These are phyloP conservation scores for Cyclospora cayetanensis DNA, from an alignment of 169 alveolate species.

Conservation along the genomic window DNA sequence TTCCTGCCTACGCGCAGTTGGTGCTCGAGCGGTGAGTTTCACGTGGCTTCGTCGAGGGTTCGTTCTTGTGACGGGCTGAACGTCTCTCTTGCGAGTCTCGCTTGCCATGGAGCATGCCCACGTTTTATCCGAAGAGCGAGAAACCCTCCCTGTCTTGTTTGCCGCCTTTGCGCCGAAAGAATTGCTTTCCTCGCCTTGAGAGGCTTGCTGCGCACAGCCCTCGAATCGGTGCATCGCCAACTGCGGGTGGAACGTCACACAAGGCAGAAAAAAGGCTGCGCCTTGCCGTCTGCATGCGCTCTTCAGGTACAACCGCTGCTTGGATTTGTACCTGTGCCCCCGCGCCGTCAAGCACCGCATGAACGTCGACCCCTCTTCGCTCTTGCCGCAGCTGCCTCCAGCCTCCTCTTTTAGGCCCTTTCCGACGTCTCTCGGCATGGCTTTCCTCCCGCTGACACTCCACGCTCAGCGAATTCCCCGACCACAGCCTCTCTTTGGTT, in stretches of 20 bases:
- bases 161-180: too few species aligned
- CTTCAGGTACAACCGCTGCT: slow-evolving; percentile 92
- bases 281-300: slow-evolving; percentile 59
- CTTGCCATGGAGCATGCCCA: too few species aligned
- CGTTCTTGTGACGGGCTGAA: too few species aligned
- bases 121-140: too few species aligned
- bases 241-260: too few species aligned
- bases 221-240: not conserved
- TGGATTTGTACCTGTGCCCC: slow-evolving; percentile 94
- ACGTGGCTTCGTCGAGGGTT: not conserved
- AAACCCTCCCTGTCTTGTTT: too few species aligned
- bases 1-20: slow-evolving; percentile 83
- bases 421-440: slow-evolving; percentile 67
- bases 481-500: not conserved
- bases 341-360: slow-evolving; percentile 91
- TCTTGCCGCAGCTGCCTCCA: slow-evolving; percentile 75
- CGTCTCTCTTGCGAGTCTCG: too few species aligned
- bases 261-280: not conserved
- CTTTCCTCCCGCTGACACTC: slow-evolving; percentile 18
- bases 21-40: slow-evolving; percentile 39
- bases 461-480: not conserved
- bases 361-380: slow-evolving; percentile 78
- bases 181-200: too few species aligned
- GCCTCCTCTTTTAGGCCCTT: slow-evolving; percentile 68
- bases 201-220: not conserved